Conservation (phyloP, 805 yeast species). For the Kuraishia cidri region DNA sequence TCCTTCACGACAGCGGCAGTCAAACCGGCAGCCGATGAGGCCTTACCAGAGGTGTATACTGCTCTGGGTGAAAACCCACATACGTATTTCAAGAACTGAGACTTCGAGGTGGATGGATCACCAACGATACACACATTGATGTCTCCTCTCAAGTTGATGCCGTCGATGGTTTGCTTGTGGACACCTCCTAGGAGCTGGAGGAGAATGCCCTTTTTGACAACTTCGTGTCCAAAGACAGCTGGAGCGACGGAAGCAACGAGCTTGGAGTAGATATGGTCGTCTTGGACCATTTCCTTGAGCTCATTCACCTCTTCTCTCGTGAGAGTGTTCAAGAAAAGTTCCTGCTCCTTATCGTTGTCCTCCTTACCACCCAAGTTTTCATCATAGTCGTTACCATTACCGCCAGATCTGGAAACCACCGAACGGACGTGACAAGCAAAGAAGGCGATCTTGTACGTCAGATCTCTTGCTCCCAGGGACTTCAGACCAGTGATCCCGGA, state of each 20-base stretch:
- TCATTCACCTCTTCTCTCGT: conserved; percentile 79
- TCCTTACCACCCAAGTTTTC: conserved; percentile 10
- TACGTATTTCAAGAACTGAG: conserved; percentile 91
- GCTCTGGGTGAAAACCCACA: conserved; percentile 89
- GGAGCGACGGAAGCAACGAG: conserved; percentile 89
- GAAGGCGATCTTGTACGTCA: conserved; percentile 87
- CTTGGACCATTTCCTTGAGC: conserved; percentile 83
- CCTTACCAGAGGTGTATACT: conserved; percentile 95
- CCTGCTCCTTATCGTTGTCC: conserved; percentile 67
- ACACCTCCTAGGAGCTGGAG: conserved; percentile 92
- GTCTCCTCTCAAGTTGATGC: conserved; percentile 92
- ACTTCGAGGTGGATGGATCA: conserved; percentile 95
- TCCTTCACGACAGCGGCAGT: conserved; percentile 97
- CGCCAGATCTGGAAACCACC: conserved; percentile 19
- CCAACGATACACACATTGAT: conserved; percentile 95
- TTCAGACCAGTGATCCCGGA: conserved; percentile 87
- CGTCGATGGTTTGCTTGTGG: conserved; percentile 88
- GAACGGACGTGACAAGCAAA: conserved; percentile 87
- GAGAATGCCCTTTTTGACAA: conserved; percentile 84
- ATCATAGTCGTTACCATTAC: conserved; percentile 11
- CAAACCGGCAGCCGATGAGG: conserved; percentile 97
- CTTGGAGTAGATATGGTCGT: conserved; percentile 75
- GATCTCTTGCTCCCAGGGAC: conserved; percentile 88
- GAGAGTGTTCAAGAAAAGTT: conserved; percentile 65
- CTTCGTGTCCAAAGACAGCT: conserved; percentile 93